Evolutionary conservation across 1,139 yeast genomes (phyloP), one percentile per base, ranked within the genome.

Genomic region (Candida pseudocylindracea): DNA sequence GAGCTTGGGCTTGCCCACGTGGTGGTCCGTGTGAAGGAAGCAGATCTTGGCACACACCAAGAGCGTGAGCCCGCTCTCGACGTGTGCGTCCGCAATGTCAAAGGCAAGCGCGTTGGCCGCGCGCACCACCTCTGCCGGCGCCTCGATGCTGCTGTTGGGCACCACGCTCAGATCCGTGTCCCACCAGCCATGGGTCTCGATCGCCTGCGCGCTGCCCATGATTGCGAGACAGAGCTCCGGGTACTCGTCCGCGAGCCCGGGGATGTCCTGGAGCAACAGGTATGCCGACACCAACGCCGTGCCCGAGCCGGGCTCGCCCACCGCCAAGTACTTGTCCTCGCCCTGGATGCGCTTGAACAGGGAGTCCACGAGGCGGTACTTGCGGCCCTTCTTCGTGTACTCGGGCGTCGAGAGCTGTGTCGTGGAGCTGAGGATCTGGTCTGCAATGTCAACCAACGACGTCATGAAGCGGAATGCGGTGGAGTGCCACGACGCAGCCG

Each of bases 11-110:
- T 63, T 58, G 4, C 67, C 67, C 26, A 65, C 57, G 42, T 64
- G 70, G 41, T 67, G 73, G 44, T 67, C 72, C 1, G 72, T 63
- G 41, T 66, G 72, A 37, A 66, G 53, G 40, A 66, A 67, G 41
- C 66, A 64, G 36, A 67, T 51, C 38, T 64, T 65, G 12, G 70
- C 50, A 27, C 68, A 62, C 29, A 58, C 48, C 39, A 66, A 37
- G 27, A 67, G 48, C 38, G 55, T 52, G 29, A 60, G 45, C 2
- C 72, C 72, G 49, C 53, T 51, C 27, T 44, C 42, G 27, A 63
- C 49, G 38, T 64, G 68, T 8, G 43, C 37, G 1, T 43, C 38
- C 25, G 49, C 39, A 31, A 52, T 48, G 4, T 39, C 34, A 7
- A 42, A 29, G 8, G 48, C 50, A 37, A 52, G 57, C 2, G 42